Percentiles rank a stretch among this genome's conserved stretches.
These are phyloP conservation scores for Nelumbo lutea DNA, from an alignment of 164 flowering plant genomes.

Conservation along the genomic window DNA sequence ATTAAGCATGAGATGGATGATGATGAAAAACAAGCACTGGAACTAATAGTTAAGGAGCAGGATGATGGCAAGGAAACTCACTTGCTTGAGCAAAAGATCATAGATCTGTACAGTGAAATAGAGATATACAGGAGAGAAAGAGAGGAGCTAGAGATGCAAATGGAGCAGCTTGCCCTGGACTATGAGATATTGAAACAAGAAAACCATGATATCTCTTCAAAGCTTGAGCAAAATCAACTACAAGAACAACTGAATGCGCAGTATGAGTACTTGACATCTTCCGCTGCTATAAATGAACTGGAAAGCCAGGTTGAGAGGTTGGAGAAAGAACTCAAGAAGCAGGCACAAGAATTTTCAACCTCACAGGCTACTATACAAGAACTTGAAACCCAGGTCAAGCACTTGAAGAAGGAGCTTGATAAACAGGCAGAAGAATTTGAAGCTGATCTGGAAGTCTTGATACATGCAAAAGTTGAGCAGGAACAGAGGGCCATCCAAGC, in stretches of 20 bases:
- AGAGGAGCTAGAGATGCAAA: constrained; percentile 65
- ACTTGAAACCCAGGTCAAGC: constrained; percentile 49
- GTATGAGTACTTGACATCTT: constrained; percentile 53
- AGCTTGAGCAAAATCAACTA: constrained; percentile 56
- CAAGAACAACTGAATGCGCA: constrained; percentile 70
- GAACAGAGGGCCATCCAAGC: constrained; percentile 88
- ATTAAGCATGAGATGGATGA: constrained; percentile 30
- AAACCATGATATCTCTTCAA: constrained; percentile 57
- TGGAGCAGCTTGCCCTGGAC: constrained; percentile 74
- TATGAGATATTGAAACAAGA: constrained; percentile 81
- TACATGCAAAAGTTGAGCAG: constrained; percentile 69
- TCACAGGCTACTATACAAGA: constrained; percentile 41
- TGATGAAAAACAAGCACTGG: constrained; percentile 61
- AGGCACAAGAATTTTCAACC: constrained; percentile 36
- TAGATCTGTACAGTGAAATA: constrained; percentile 55
- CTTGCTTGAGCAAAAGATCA: constrained; percentile 51
- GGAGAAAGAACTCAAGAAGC: constrained; percentile 45
- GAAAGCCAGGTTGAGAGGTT: constrained; percentile 46
- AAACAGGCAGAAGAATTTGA: constrained; percentile 56
- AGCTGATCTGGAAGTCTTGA: constrained; percentile 59
- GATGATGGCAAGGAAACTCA: constrained; percentile 40
- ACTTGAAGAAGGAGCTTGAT: constrained; percentile 63
- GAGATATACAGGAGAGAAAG: constrained; percentile 66
- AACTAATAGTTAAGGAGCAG: constrained; percentile 54
- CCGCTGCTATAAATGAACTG: constrained; percentile 36